Conservation (phyloP, 352 stramenopile species). For the Aphanomyces stellatus region DNA sequence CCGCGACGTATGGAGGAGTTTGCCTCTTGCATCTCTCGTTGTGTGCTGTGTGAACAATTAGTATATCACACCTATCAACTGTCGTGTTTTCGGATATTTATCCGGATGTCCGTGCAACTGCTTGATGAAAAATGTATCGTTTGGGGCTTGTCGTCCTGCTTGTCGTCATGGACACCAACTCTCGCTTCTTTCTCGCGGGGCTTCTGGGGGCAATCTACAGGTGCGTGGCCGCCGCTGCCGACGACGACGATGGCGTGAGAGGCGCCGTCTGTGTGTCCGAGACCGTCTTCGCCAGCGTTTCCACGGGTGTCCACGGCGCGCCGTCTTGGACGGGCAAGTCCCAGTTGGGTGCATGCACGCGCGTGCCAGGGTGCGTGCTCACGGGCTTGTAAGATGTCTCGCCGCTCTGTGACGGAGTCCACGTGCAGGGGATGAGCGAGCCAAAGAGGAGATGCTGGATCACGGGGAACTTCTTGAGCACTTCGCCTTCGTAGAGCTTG, state of each 20-base stretch:
- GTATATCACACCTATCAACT: too few species aligned
- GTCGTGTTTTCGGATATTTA: too few species aligned
- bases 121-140: too few species aligned
- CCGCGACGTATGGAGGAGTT: too few species aligned
- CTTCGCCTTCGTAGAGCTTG: slow-evolving; percentile 92
- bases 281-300: slow-evolving; percentile 31
- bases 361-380: slow-evolving; percentile 40
- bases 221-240: too few species aligned
- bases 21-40: too few species aligned
- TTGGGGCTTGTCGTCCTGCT: too few species aligned
- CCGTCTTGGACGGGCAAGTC: slow-evolving; percentile 50
- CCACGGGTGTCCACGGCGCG: slow-evolving; percentile 57
- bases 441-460: slow-evolving; percentile 99
- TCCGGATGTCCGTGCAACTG: too few species aligned
- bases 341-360: slow-evolving; percentile 59
- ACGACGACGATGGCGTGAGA: background rate
- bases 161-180: too few species aligned
- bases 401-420: slow-evolving; percentile 44
- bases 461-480: slow-evolving; percentile 96
- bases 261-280: slow-evolving; percentile 36
- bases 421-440: slow-evolving; percentile 83
- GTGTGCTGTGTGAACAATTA: too few species aligned
- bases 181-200: too few species aligned
- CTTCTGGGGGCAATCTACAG: too few species aligned
- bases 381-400: slow-evolving; percentile 19